These are phyloP conservation scores for Panicum virgatum DNA, from an alignment of 202 grass and related monocot species.

Conservation along the genomic window DNA sequence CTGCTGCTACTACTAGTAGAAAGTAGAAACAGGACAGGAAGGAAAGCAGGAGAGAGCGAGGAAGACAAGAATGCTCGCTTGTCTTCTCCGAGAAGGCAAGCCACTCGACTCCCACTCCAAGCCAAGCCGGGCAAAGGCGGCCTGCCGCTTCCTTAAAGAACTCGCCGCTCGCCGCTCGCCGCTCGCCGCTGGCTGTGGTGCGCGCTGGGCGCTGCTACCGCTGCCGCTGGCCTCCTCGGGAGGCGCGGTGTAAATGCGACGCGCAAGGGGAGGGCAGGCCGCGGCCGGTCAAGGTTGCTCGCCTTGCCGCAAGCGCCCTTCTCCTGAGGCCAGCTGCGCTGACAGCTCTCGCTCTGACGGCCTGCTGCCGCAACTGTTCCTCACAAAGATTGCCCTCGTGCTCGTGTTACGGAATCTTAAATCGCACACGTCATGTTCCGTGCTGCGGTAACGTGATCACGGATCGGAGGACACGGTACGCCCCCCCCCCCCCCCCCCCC, in stretches of 20 bases:
- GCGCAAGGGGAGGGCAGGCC: neutral
- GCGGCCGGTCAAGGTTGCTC: conserved; percentile 2
- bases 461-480: neutral
- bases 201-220: neutral
- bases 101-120: neutral
- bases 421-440: neutral
- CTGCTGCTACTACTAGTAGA: neutral
- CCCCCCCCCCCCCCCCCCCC: too few species aligned
- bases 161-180: too few species aligned
- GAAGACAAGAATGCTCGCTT: conserved; percentile 8
- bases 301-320: neutral
- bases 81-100: conserved; percentile 26
- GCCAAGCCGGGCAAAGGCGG: neutral
- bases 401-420: neutral
- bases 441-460: neutral
- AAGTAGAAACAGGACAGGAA: neutral
- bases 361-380: neutral
- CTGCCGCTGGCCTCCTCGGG: conserved; percentile 42
- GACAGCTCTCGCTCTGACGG: neutral
- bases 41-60: neutral
- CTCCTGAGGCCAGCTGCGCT: neutral
- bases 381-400: neutral
- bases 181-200: conserved; percentile 14
- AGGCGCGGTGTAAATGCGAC: conserved; percentile 39
- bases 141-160: conserved; percentile 37